phyloP scores from a whole-genome alignment of 2,329 filamentous ascomycete species.

The Thelonectria olida region DNA sequence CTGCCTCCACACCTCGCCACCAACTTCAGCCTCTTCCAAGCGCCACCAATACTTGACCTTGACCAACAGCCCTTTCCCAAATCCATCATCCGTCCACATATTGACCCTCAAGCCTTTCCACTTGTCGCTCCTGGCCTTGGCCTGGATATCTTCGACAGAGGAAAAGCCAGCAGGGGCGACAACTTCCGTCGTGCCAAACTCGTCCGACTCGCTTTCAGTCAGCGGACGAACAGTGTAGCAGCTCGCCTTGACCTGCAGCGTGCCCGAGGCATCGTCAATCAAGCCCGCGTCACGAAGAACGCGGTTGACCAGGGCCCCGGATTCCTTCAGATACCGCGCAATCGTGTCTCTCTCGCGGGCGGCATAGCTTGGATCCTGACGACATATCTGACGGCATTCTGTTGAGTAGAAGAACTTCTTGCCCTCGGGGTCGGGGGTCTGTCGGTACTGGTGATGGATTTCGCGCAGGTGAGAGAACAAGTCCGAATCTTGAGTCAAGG shows the following conservation, averaged over 20 bases:
- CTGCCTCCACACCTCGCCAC: conserved; percentile 19
- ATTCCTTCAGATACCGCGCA: conserved; percentile 33
- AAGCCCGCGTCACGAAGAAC: conserved; percentile 20
- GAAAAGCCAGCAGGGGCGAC: conserved; percentile 24
- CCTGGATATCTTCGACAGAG: conserved; percentile 16
- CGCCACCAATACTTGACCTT: conserved; percentile 46
- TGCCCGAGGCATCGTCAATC: background rate
- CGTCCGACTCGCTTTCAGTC: background rate
- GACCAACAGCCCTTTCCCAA: conserved; percentile 25
- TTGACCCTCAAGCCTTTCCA: conserved; percentile 44
- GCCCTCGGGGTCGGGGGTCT: background rate
- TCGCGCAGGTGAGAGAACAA: background rate
- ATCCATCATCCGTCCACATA: conserved; percentile 35
- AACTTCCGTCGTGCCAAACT: conserved; percentile 24
- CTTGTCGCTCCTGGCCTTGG: conserved; percentile 23
- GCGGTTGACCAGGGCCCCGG: conserved; percentile 1
- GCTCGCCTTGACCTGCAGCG: background rate
- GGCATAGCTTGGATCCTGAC: conserved; percentile 34
- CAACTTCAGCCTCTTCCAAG: conserved; percentile 27
- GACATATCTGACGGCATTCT: conserved; percentile 33
- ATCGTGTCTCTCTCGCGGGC: conserved; percentile 35
- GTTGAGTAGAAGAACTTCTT: conserved; percentile 6
- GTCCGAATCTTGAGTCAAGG: background rate
- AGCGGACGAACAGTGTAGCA: conserved; percentile 13
- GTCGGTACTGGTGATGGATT: conserved; percentile 3